A percentile compares a stretch with the other conserved stretches of the same genome.
Evolutionary conservation across 2,329 filamentous ascomycete species (phyloP).

Genomic region (Phaeophleospora eucalypticola): DNA sequence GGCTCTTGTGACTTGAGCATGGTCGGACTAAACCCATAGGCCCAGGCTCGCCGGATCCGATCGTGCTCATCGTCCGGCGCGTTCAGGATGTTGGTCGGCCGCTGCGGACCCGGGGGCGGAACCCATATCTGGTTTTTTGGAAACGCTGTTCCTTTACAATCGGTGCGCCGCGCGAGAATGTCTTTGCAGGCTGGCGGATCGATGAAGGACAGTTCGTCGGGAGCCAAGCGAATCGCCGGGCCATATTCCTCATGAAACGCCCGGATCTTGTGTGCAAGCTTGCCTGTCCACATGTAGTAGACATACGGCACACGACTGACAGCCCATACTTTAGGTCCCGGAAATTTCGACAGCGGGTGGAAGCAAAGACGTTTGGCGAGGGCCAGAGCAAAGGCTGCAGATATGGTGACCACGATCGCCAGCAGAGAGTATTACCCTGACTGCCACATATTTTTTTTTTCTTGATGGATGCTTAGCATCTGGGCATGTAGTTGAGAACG

Average conservation of each 20-base stretch:
- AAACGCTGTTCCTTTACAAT: neutral
- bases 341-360: neutral
- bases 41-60: neutral
- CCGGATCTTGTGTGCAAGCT: neutral
- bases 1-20: conserved; percentile 1
- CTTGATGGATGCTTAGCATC: too few species aligned
- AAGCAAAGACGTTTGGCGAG: neutral
- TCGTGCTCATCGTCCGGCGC: neutral
- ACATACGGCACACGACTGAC: neutral
- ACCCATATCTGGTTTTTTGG: neutral
- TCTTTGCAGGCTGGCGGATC: neutral
- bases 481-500: too few species aligned
- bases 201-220: neutral
- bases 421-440: too few species aligned
- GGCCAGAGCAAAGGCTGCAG: too few species aligned
- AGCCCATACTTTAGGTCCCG: neutral
- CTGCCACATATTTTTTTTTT: too few species aligned
- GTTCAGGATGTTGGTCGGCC: neutral
- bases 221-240: neutral
- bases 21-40: neutral
- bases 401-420: too few species aligned
- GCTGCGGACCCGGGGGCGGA: neutral
- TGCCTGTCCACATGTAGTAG: neutral
- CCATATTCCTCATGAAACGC: neutral
- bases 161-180: neutral